These are phyloP conservation scores for Leccinum arenicola DNA, from an alignment of 768 basidiomycete genomes.

Conservation along the genomic window DNA sequence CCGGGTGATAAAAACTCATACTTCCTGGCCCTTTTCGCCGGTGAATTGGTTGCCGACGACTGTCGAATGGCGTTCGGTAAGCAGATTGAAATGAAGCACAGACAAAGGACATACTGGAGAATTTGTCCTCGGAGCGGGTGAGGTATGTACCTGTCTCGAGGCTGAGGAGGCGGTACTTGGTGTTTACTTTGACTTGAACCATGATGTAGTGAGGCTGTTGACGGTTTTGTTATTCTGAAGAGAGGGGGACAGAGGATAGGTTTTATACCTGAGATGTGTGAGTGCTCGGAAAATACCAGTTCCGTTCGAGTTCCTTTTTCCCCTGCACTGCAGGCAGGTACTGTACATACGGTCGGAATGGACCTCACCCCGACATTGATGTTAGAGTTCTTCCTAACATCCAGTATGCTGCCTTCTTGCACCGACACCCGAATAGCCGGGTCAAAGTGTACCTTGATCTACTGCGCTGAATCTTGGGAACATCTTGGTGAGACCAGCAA, in stretches of 20 bases:
- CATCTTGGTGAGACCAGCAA: no score
- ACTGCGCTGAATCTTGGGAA: no score
- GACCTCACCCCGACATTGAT: neutral
- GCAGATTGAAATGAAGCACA: neutral
- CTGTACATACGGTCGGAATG: neutral
- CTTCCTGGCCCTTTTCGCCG: neutral
- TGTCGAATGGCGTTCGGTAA: neutral
- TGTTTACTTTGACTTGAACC: neutral
- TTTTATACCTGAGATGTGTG: neutral
- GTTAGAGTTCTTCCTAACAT: neutral
- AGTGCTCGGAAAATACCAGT: neutral
- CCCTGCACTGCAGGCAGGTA: neutral
- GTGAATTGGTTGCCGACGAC: neutral
- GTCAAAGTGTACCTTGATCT: neutral
- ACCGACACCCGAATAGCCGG: neutral
- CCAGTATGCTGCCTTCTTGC: neutral
- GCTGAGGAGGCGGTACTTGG: neutral
- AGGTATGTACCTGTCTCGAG: neutral
- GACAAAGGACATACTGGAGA: neutral
- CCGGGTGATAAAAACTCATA: neutral
- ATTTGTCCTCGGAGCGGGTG: neutral
- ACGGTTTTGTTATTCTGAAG: neutral
- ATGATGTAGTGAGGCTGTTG: neutral
- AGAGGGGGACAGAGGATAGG: neutral
- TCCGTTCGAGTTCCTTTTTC: constrained; percentile 30